Conservation (phyloP, 352 stramenopile genomes). For the Globisporangium carolinianum region DNA sequence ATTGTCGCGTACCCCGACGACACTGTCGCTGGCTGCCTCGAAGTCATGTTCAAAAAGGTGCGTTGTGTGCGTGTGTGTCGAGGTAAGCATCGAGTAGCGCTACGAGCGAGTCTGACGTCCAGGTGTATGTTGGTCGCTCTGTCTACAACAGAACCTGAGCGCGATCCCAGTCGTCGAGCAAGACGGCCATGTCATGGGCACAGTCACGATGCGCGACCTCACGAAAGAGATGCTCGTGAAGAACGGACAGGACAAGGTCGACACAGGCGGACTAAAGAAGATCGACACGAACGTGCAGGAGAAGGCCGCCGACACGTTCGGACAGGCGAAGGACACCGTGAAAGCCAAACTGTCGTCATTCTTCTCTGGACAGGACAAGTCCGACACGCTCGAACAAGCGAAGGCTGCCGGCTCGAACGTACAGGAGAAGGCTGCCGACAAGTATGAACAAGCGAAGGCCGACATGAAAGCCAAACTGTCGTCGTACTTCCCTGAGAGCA, state of each 20-base stretch:
- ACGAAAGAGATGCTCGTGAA: constrained; percentile 24
- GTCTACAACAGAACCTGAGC: constrained; percentile 18
- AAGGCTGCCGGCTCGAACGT: no score
- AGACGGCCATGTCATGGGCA: constrained; percentile 29
- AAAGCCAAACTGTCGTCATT: no score
- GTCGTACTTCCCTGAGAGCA: constrained; percentile 28
- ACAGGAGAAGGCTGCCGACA: background rate
- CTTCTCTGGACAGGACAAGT: no score
- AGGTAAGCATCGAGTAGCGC: background rate
- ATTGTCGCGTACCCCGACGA: constrained; percentile 32
- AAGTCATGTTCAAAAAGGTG: constrained; percentile 33
- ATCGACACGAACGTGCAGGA: no score
- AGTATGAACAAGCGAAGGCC: no score
- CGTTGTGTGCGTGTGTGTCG: background rate
- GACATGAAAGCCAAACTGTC: constrained; percentile 19
- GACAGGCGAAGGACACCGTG: no score
- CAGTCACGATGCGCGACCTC: constrained; percentile 25
- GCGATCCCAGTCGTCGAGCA: constrained; percentile 31
- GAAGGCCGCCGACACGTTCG: no score
- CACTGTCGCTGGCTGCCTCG: constrained; percentile 29
- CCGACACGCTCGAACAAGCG: no score
- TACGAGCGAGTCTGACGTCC: background rate
- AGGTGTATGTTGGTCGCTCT: background rate
- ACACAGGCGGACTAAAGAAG: no score
- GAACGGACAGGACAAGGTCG: no score